Evolutionary conservation across 2,329 filamentous ascomycete genomes (phyloP).

Genomic region (Phoma sp.): DNA sequence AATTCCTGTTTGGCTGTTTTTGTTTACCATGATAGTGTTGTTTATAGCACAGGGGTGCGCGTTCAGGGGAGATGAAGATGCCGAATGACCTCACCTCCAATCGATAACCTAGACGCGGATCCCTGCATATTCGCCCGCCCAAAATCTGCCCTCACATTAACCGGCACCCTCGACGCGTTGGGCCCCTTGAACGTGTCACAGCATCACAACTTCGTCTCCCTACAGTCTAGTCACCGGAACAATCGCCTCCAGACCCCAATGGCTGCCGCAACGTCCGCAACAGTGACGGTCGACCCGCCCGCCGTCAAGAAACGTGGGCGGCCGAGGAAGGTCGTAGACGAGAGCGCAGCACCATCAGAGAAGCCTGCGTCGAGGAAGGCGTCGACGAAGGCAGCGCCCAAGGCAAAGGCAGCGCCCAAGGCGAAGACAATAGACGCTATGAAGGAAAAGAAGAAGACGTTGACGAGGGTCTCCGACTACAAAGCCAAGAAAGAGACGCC

Average conservation of each 20-base stretch:
- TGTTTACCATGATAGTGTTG: background rate
- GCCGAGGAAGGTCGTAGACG: conserved; percentile 40
- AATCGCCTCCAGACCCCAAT: conserved; percentile 1
- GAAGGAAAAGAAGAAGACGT: conserved; percentile 23
- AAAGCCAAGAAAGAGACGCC: conserved; percentile 19
- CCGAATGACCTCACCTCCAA: conserved; percentile 10
- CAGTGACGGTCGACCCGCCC: conserved; percentile 18
- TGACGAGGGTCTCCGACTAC: conserved; percentile 16
- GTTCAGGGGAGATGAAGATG: conserved; percentile 6
- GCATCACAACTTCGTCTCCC: background rate
- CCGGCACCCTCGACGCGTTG: conserved; percentile 24
- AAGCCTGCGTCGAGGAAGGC: conserved; percentile 31
- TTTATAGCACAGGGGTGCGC: conserved; percentile 8
- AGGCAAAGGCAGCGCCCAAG: conserved; percentile 3
- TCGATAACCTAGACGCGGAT: conserved; percentile 2
- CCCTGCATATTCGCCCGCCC: conserved; percentile 18
- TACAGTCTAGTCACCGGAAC: background rate
- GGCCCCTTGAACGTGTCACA: conserved; percentile 21
- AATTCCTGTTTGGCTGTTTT: background rate
- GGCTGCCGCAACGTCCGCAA: conserved; percentile 18
- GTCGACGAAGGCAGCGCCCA: conserved; percentile 27
- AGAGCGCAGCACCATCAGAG: conserved; percentile 24
- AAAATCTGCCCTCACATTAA: conserved; percentile 21
- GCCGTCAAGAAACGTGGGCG: conserved; percentile 41
- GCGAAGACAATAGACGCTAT: conserved; percentile 20